These are phyloP conservation scores for Coniochaeta prunicola DNA, from an alignment of 2,329 filamentous ascomycete species.

Conservation along the genomic window DNA sequence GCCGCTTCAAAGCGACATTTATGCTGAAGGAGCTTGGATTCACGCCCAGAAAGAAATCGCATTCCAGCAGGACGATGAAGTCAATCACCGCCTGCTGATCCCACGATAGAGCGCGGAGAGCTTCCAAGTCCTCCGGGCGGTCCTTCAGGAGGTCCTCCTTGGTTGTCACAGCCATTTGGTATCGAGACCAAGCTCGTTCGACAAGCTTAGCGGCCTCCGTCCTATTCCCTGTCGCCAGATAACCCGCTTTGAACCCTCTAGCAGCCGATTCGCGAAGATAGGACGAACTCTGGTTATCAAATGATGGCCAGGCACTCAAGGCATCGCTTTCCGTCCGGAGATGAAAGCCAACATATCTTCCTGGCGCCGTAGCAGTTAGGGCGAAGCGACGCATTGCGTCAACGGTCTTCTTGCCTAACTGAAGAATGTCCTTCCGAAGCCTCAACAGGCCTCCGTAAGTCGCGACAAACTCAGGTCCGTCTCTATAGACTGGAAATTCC, in stretches of 20 bases:
- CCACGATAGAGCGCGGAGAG: slow-evolving; percentile 30
- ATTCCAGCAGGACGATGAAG: slow-evolving; percentile 29
- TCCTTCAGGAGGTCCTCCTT: slow-evolving; percentile 28
- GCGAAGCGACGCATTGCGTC: slow-evolving; percentile 25
- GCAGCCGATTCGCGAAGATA: slow-evolving; percentile 27
- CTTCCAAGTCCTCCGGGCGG: slow-evolving; percentile 19
- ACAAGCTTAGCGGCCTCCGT: slow-evolving; percentile 32
- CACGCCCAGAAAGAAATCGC: slow-evolving; percentile 33
- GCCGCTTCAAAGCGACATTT: slow-evolving; percentile 37
- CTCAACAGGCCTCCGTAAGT: slow-evolving; percentile 34
- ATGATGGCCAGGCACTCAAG: slow-evolving; percentile 36
- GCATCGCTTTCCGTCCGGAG: slow-evolving; percentile 41
- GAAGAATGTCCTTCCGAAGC: slow-evolving; percentile 33
- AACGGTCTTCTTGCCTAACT: slow-evolving; percentile 27
- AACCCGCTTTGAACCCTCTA: slow-evolving; percentile 28
- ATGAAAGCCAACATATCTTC: slow-evolving; percentile 32
- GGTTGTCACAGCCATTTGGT: slow-evolving; percentile 26
- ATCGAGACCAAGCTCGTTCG: slow-evolving; percentile 20
- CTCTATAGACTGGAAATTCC: slow-evolving; percentile 37
- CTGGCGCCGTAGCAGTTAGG: slow-evolving; percentile 3
- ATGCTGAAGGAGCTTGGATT: slow-evolving; percentile 42
- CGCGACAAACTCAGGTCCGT: slow-evolving; percentile 37
- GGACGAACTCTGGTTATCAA: slow-evolving; percentile 29
- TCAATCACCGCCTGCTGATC: slow-evolving; percentile 37
- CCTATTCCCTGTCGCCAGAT: slow-evolving; percentile 37